phyloP scores from a whole-genome alignment of 768 basidiomycete species.

The Hortiboletus campestris region DNA sequence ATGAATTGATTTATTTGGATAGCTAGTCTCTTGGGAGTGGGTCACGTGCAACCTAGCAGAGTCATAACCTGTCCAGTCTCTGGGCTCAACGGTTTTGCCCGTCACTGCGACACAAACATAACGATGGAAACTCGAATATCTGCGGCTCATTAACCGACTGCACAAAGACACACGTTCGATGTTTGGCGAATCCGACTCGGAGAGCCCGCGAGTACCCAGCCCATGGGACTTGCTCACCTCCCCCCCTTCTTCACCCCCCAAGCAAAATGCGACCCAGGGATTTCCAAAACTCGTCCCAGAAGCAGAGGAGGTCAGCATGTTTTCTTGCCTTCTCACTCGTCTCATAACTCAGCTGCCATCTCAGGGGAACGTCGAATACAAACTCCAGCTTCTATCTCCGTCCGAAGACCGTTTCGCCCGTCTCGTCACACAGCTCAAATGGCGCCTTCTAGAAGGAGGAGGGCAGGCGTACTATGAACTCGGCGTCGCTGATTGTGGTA shows the following conservation, averaged over 20 bases:
- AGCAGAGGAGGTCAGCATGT: slow-evolving; percentile 52
- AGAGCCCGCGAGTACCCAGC: slow-evolving; percentile 74
- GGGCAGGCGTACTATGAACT: slow-evolving; percentile 84
- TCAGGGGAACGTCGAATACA: slow-evolving; percentile 92
- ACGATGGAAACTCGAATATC: slow-evolving; percentile 62
- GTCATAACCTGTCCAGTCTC: neutral
- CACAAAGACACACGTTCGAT: slow-evolving; percentile 34
- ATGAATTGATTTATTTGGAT: no score
- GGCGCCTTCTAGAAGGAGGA: slow-evolving; percentile 85
- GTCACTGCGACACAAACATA: neutral
- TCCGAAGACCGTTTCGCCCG: slow-evolving; percentile 72
- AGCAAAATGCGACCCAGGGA: slow-evolving; percentile 15
- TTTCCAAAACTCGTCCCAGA: slow-evolving; percentile 76
- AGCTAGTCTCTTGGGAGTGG: neutral
- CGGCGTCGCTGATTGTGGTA: slow-evolving; percentile 83
- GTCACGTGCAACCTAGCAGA: slow-evolving; percentile 17
- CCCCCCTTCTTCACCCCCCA: slow-evolving; percentile 43
- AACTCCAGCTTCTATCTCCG: slow-evolving; percentile 82
- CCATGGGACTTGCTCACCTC: slow-evolving; percentile 81
- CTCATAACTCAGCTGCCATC: neutral
- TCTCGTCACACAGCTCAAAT: slow-evolving; percentile 93
- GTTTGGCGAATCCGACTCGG: slow-evolving; percentile 83
- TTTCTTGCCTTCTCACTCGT: neutral
- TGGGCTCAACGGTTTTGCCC: no score
- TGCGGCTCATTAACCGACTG: slow-evolving; percentile 15